Evolutionary conservation across 2,329 filamentous ascomycete species (phyloP), one percentile per base, ranked within the genome.

Genomic region (Fusarium succisae): DNA sequence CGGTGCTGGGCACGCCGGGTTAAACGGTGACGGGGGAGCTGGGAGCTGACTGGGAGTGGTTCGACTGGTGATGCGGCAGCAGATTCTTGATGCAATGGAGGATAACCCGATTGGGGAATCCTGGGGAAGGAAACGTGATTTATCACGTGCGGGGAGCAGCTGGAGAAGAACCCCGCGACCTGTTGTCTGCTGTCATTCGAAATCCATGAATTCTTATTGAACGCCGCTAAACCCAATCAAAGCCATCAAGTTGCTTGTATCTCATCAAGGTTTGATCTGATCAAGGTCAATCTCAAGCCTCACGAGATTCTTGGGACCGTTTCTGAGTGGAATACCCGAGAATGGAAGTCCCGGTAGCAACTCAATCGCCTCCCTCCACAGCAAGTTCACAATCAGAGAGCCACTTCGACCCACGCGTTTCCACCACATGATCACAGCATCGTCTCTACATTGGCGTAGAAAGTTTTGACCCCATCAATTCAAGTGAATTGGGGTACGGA

Each of bases 41-140:
- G 55, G 39, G 37, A 56, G 41, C 60, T 47, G 65, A 63, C 50
- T 68, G 62, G 45, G 58, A 62, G 53, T 79, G 77, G 75, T 78
- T 77, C 74, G 77, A 78, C 74, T 71, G 60, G 54, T 43, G 63
- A 70, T 69, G 54, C 51, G 22, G 8, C 37, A 28, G 64, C 55
- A 74, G 68, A 74, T 66, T 76, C 72, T 72, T 75, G 69, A 73
- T 55, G 26, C 24, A 53, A 65, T 63, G 45, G 60, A 60, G 48
- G 56, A 57, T 61, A 43, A 48, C 74, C 72, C 50, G 51, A 77
- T 78, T 51, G 41, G 76, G 75, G 63, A 72, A 70, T 72, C 70
- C 58, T 68, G 69, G 71, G 71, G 71, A 69, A 59, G 43, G 3
- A 1, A 73, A 66, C 76, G 76, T 78, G 75, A 73, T n/a, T 0